Evolutionary conservation across 495 filamentous ascomycete species (phyloP), one percentile per base, ranked within the genome.

Genomic region (Talaromyces trachyspermus): DNA sequence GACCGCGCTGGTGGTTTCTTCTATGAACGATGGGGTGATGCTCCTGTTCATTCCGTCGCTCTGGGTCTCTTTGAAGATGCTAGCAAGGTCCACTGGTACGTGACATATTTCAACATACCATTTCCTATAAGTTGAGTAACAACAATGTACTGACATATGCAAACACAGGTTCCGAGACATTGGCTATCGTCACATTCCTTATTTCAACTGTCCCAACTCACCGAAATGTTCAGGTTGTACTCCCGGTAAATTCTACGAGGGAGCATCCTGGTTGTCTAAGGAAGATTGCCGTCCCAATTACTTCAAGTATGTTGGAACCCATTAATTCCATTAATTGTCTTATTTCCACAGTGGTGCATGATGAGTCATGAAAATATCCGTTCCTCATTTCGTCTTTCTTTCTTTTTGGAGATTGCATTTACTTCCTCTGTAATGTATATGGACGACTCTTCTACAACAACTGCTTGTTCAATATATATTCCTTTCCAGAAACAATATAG

Each of bases 111-210:
- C 19, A 27, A 39, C 35, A 25, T 14, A 19, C 26, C 46, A 27
- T 32, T 10, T n/a, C n/a, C n/a, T n/a, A n/a, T n/a, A n/a, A n/a
- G n/a, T n/a, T n/a, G n/a, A n/a, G n/a, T n/a, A n/a, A 20, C n/a
- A 15, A 33, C 19, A 5, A 20, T 12, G 22, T n/a, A 19, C 54
- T 46, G 45, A 53, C 29, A 64, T 33, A 46, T 46, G 14, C 46
- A 43, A 25, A 2, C 33, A 19, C 49, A 96, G 90, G 90, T 99
- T 99, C 82, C 88, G 91, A 30, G 94, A 99, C 63, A 96, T 99
- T 52, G 94, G 94, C 47, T 99, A 99, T 66, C 88, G 94, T 55
- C 94, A 99, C 57, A 94, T 97, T 39, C 94, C 94, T 20, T 99
- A 92, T 72, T 94, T 90, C 75, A 97, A 97, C 66, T 99, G 94